Evolutionary conservation across 2,329 filamentous ascomycete genomes (phyloP), one percentile per base, ranked within the genome.

Genomic region (Colletotrichum plurivorum): DNA sequence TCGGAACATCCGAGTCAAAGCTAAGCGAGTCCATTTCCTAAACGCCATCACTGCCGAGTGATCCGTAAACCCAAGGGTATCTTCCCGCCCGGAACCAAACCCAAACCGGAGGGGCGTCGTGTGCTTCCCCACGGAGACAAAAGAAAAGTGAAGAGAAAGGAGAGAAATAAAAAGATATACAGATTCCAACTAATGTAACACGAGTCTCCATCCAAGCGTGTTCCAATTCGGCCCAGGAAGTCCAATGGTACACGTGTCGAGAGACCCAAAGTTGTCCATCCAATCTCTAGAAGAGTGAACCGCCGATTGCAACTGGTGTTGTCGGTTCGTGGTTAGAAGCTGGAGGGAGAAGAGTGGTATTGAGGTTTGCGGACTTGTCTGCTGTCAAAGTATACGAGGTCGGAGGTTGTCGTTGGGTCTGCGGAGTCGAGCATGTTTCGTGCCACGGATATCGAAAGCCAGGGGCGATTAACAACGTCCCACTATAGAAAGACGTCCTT

Each of bases 21-120:
- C 18, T 22, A 46, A 52, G 3, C 18, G 16, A 27, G 36, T 54
- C 58, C 58, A 27, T 13, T 43, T 41, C 46, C 60, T 41, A 13
- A 20, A 58, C 53, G 58, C 41, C 53, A 25, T 15, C 41, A 15
- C n/a, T 2, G 25, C 12, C 46, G 39, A 39, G 16, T 43, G 10
- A 43, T 15, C 48, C 5, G 12, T 46, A 16, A 43, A 51, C 31
- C 25, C 12, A 64, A n/a, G 20, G 16, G 39, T 58, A 48, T 67
- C 46, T 48, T 53, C 20, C 18, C 12, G 15, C 51, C 45, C 31
- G 18, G 31, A 60, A 43, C 25, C 36, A 22, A 52, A 52, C 10
- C 20, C 49, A 25, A 62, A 45, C 20, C 59, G 16, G 36, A 45
- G 10, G 52, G 41, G 31, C 18, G 13, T 55, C 13, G 12, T 27